phyloP scores from a whole-genome alignment of 306 rosid species.

The Crotalaria pallida region DNA sequence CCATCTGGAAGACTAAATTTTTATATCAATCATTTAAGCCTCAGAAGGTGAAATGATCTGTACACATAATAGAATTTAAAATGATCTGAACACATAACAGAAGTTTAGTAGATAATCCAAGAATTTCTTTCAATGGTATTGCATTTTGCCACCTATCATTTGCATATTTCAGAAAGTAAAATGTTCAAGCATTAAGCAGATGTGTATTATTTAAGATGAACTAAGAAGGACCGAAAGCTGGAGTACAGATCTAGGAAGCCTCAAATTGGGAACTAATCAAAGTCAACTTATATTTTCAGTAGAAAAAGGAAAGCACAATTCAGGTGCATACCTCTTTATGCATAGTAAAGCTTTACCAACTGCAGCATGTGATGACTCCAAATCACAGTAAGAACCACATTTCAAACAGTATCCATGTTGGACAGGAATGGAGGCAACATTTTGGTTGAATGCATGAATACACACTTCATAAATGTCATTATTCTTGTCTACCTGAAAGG shows the following conservation, averaged over 20 bases:
- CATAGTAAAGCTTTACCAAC: conserved; percentile 45
- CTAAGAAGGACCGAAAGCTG: conserved; percentile 1
- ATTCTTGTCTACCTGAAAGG: conserved; percentile 41
- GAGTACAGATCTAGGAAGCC: conserved; percentile 13
- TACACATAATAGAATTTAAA: no score
- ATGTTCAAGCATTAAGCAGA: neutral
- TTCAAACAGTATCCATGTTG: conserved; percentile 60
- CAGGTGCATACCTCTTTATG: conserved; percentile 44
- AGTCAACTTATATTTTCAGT: conserved; percentile 10
- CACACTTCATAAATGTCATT: conserved; percentile 36
- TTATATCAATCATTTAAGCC: no score
- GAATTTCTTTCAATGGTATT: conserved; percentile 40
- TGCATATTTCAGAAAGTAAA: neutral
- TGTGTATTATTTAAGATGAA: conserved; percentile 3
- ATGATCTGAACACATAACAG: no score
- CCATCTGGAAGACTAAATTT: no score
- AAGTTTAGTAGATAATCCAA: no score
- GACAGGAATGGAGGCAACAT: conserved; percentile 21
- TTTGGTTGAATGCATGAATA: conserved; percentile 24
- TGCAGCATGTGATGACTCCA: conserved; percentile 41
- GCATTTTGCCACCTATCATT: conserved; percentile 62
- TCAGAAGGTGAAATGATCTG: no score
- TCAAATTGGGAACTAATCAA: conserved; percentile 2
- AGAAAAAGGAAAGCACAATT: conserved; percentile 13
- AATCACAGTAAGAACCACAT: conserved; percentile 65